Conservation (phyloP, 306 rosid genomes). For the Cicer pinnatifidum region DNA sequence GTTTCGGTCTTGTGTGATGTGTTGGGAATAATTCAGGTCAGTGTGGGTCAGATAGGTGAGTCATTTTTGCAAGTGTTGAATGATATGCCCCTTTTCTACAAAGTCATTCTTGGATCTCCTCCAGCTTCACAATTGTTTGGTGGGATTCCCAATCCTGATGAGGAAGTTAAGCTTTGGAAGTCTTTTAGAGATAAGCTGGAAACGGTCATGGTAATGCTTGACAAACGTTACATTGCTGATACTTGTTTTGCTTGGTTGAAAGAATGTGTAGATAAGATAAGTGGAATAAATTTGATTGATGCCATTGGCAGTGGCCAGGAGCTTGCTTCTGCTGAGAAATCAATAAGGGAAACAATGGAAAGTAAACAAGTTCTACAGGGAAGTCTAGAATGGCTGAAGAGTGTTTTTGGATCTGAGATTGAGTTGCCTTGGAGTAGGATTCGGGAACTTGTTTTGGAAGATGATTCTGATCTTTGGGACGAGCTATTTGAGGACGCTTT, state of each 20-base stretch:
- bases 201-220: slow-evolving; percentile 69
- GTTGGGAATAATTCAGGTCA: slow-evolving; percentile 85
- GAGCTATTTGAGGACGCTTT: slow-evolving; percentile 84
- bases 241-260: slow-evolving; percentile 78
- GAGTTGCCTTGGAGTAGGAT: slow-evolving; percentile 97
- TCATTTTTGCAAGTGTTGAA: slow-evolving; percentile 81
- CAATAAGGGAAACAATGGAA: slow-evolving; percentile 89
- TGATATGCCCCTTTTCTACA: slow-evolving; percentile 92
- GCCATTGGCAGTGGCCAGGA: slow-evolving; percentile 74
- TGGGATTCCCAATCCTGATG: slow-evolving; percentile 95
- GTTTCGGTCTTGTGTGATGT: slow-evolving; percentile 82
- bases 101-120: slow-evolving; percentile 75
- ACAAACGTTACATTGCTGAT: slow-evolving; percentile 69
- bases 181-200: slow-evolving; percentile 79
- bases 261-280: slow-evolving; percentile 75
- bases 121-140: slow-evolving; percentile 92
- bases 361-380: slow-evolving; percentile 88
- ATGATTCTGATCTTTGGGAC: slow-evolving; percentile 92
- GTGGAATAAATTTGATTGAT: slow-evolving; percentile 73
- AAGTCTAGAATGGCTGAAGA: slow-evolving; percentile 94
- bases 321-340: slow-evolving; percentile 85
- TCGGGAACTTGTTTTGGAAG: slow-evolving; percentile 91
- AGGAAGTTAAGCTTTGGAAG: slow-evolving; percentile 95
- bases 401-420: slow-evolving; percentile 89
- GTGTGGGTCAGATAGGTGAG: slow-evolving; percentile 94